These are phyloP conservation scores for Vachellia pachyceras DNA, from an alignment of 306 rosid genomes.

Conservation along the genomic window DNA sequence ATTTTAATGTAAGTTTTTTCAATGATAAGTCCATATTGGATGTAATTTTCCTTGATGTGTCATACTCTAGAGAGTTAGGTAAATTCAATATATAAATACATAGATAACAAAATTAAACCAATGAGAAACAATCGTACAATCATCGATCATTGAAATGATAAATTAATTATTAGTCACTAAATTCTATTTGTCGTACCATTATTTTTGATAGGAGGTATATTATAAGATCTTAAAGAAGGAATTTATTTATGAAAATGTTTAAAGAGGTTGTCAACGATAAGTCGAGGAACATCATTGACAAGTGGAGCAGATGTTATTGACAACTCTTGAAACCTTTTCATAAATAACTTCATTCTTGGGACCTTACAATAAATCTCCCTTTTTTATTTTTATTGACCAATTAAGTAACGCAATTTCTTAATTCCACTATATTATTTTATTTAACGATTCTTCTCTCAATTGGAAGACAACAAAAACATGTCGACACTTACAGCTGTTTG, in stretches of 20 bases:
- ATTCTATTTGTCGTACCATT: neutral
- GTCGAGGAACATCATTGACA: no score
- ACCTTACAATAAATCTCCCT: no score
- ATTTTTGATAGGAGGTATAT: no score
- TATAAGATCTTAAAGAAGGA: no score
- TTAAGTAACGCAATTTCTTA: neutral
- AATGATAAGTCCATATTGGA: neutral
- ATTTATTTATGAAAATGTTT: no score
- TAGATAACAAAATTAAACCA: neutral
- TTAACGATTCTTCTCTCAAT: neutral
- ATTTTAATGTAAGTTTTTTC: neutral
- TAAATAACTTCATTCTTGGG: no score
- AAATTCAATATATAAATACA: neutral
- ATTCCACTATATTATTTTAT: neutral
- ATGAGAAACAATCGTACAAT: neutral
- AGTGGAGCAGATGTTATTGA: no score
- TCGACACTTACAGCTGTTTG: constrained; percentile 24
- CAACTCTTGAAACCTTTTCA: no score
- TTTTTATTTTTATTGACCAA: neutral
- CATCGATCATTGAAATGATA: neutral
- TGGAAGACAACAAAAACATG: neutral
- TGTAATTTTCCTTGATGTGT: neutral
- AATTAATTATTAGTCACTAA: neutral
- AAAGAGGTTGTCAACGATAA: no score
- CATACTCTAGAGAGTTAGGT: neutral